Conservation (phyloP, 2,329 filamentous ascomycete genomes). For the Trichoderma sp. region DNA sequence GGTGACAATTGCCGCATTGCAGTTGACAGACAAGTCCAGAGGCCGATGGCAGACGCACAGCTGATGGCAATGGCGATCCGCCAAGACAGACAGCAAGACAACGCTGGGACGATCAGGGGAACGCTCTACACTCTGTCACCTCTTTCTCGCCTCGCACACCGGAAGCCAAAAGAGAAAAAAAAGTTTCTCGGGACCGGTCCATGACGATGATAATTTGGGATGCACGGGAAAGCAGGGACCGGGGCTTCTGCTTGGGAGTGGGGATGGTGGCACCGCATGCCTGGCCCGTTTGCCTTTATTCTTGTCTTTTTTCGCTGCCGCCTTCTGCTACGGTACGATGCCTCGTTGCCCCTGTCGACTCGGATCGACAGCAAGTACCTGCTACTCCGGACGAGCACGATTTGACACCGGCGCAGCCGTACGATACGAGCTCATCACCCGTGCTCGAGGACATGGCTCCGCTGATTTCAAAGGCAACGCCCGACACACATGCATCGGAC, state of each 20-base stretch:
- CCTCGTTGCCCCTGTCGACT: neutral
- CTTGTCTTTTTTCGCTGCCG: neutral
- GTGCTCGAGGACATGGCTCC: neutral
- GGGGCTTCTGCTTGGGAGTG: constrained; percentile 3
- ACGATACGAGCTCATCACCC: neutral
- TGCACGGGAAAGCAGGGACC: constrained; percentile 24
- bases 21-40: neutral
- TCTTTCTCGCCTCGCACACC: neutral
- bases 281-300: neutral
- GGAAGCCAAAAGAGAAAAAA: neutral
- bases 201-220: constrained; percentile 25
- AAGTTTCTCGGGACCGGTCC: constrained; percentile 2
- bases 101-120: constrained; percentile 20
- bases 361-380: neutral
- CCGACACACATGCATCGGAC: neutral
- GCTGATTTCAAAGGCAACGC: neutral
- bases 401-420: neutral
- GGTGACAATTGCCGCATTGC: neutral
- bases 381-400: neutral
- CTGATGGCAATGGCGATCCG: neutral
- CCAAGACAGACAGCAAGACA: neutral
- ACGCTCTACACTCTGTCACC: constrained; percentile 5
- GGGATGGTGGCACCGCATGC: constrained; percentile 11
- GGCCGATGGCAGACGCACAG: neutral
- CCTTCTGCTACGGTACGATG: neutral